Conservation (phyloP, 1,284 basidiomycete genomes). For the Takashimella tepidaria region DNA sequence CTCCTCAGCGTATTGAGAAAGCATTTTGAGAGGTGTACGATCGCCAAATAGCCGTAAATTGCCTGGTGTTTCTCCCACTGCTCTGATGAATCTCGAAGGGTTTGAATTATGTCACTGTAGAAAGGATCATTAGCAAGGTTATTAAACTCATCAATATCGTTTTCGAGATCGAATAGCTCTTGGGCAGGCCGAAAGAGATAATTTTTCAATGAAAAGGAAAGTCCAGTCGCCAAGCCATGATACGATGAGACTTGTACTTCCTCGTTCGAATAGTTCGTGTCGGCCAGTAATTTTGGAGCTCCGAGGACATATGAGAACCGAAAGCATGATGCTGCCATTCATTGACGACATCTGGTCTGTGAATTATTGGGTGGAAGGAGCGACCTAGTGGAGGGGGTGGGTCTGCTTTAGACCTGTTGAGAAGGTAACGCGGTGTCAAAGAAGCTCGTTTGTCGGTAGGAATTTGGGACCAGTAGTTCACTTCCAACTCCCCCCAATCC, state of each 20-base stretch:
- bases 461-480: neutral
- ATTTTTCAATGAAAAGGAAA: constrained; percentile 20
- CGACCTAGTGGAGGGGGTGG: constrained; percentile 14
- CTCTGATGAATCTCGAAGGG: constrained; percentile 12
- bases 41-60: constrained; percentile 23
- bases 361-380: constrained; percentile 16
- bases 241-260: constrained; percentile 25
- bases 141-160: constrained; percentile 19
- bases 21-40: constrained; percentile 7
- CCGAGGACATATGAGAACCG: constrained; percentile 27
- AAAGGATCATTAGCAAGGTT: constrained; percentile 17
- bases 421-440: neutral
- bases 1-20: constrained; percentile 1
- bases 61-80: constrained; percentile 16
- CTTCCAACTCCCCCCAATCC: constrained; percentile 13
- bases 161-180: constrained; percentile 22
- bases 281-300: constrained; percentile 25
- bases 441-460: neutral
- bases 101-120: constrained; percentile 4
- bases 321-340: constrained; percentile 17
- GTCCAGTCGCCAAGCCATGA: constrained; percentile 24
- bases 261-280: constrained; percentile 17
- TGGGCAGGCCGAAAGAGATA: constrained; percentile 18
- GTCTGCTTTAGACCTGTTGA: constrained; percentile 1
- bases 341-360: neutral